phyloP scores from a whole-genome alignment of 2,329 filamentous ascomycete species.

The Aspergillus pseudoterreus region DNA sequence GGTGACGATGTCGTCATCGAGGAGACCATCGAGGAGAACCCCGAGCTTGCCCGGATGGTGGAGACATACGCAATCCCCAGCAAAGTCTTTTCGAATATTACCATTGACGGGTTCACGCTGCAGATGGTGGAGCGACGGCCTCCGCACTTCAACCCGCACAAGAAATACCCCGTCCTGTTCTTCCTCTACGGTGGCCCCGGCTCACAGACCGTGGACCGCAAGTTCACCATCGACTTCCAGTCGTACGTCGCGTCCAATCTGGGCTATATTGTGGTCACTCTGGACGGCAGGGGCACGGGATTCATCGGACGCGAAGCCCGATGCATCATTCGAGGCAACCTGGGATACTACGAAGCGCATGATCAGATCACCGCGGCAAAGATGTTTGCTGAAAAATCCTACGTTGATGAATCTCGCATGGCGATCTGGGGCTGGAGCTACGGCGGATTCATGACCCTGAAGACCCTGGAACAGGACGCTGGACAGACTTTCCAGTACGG shows the following conservation, averaged over 20 bases:
- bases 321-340: constrained; percentile 74
- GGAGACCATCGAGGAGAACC: constrained; percentile 74
- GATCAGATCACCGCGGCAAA: constrained; percentile 92
- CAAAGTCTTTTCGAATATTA: constrained; percentile 76
- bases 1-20: constrained; percentile 63
- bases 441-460: constrained; percentile 90
- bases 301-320: constrained; percentile 81
- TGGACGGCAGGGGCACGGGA: constrained; percentile 90
- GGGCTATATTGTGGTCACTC: constrained; percentile 90
- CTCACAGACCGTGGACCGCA: constrained; percentile 82
- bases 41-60: constrained; percentile 63
- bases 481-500: constrained; percentile 91
- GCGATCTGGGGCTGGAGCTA: constrained; percentile 99
- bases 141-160: constrained; percentile 77
- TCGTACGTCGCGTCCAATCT: constrained; percentile 79
- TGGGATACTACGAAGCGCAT: constrained; percentile 78
- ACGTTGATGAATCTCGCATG: constrained; percentile 76
- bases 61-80: constrained; percentile 77
- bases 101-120: constrained; percentile 72
- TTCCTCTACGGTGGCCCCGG: constrained; percentile 90
- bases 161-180: constrained; percentile 91
- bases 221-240: constrained; percentile 83
- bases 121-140: constrained; percentile 81
- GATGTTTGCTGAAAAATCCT: constrained; percentile 73
- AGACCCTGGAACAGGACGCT: constrained; percentile 87